These are phyloP conservation scores for Peziza echinospora DNA, from an alignment of 495 filamentous ascomycete genomes.

Conservation along the genomic window DNA sequence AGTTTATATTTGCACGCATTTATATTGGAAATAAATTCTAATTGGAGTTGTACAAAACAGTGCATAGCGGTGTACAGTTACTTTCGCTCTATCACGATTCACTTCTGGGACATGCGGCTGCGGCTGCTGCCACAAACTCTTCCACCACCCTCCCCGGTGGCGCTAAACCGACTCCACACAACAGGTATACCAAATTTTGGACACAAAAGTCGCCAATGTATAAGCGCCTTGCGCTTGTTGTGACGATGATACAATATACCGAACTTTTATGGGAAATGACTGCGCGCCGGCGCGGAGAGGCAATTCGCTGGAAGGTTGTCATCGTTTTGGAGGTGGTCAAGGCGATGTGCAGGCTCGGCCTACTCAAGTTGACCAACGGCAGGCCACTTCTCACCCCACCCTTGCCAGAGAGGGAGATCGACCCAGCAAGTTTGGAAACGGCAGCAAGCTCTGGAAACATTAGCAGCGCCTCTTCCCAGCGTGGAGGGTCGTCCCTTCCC, in stretches of 20 bases:
- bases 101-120: constrained; percentile 45
- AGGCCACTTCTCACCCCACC: constrained; percentile 66
- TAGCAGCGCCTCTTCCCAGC: background rate
- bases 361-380: constrained; percentile 65
- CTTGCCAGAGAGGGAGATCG: constrained; percentile 64
- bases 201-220: constrained; percentile 52
- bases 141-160: constrained; percentile 18
- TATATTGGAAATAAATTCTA: no score
- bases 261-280: constrained; percentile 66
- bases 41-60: no score
- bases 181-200: constrained; percentile 83
- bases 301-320: constrained; percentile 70
- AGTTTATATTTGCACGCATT: no score
- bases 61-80: constrained; percentile 72
- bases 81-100: constrained; percentile 88
- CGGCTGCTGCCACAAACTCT: constrained; percentile 23
- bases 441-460: constrained; percentile 9
- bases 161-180: constrained; percentile 47
- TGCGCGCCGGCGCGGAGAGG: constrained; percentile 61
- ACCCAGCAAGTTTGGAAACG: constrained; percentile 39
- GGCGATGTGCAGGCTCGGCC: constrained; percentile 59
- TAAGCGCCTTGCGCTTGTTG: constrained; percentile 47
- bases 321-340: constrained; percentile 71
- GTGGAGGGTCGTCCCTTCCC: background rate
- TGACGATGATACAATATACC: constrained; percentile 82